phyloP scores from a whole-genome alignment of 345 rosid species.

The Crucihimalaya himalaica region DNA sequence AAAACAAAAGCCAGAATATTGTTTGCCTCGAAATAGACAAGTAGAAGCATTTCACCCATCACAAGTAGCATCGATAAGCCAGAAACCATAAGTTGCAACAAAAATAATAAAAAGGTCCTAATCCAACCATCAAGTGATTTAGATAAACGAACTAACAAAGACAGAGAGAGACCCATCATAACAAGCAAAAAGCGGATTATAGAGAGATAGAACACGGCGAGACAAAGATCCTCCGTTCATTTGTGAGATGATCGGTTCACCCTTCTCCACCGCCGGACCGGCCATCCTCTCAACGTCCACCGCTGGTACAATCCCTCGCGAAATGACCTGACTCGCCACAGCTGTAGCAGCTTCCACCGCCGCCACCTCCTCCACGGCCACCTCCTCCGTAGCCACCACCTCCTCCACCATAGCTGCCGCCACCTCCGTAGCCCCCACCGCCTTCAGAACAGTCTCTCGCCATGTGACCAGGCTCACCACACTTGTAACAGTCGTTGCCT shows the following conservation, averaged over 20 bases:
- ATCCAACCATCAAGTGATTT: constrained; percentile 11
- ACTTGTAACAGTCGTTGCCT: constrained; percentile 38
- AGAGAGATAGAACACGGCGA: constrained; percentile 9
- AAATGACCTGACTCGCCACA: constrained; percentile 68
- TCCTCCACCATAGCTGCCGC: constrained; percentile 20
- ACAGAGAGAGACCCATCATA: constrained; percentile 6
- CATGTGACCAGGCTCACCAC: constrained; percentile 41
- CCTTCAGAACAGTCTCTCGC: constrained; percentile 38
- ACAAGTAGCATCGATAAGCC: constrained; percentile 11
- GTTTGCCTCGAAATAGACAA: constrained; percentile 16
- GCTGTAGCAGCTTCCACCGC: constrained; percentile 36
- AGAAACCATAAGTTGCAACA: not conserved
- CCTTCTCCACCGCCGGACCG: not conserved
- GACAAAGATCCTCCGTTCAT: not conserved
- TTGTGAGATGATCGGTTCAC: constrained; percentile 9
- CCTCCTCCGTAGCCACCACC: constrained; percentile 14
- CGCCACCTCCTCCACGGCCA: constrained; percentile 33
- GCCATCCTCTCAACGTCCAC: constrained; percentile 39
- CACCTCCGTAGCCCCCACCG: constrained; percentile 27
- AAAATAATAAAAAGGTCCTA: constrained; percentile 30
- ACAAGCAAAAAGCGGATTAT: not conserved
- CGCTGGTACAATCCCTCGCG: constrained; percentile 77
- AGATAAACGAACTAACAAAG: not conserved
- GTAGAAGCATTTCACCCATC: not conserved
- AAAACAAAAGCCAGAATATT: not conserved